phyloP scores from a whole-genome alignment of 1,139 yeast species.

The Sugiyamaella paludigena region DNA sequence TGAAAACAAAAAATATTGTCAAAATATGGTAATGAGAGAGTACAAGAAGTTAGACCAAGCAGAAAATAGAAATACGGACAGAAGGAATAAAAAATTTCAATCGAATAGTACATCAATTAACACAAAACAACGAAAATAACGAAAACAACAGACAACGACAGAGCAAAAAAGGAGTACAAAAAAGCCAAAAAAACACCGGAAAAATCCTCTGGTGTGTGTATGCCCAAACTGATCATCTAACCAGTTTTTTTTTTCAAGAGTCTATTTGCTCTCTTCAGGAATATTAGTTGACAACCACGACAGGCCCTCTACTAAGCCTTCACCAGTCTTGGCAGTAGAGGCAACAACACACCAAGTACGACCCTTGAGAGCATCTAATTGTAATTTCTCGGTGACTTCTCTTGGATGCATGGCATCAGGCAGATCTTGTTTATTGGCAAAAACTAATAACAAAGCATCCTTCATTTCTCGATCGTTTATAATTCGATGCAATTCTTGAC shows the following conservation, averaged over 20 bases:
- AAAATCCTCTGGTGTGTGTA: neutral
- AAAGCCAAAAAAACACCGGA: neutral
- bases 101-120: neutral
- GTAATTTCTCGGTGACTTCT: constrained; percentile 81
- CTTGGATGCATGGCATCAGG: constrained; percentile 91
- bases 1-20: too few relatives aligned
- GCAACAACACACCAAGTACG: constrained; percentile 91
- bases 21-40: too few relatives aligned
- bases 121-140: neutral
- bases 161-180: neutral
- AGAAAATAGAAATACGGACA: too few relatives aligned
- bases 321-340: constrained; percentile 88
- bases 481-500: constrained; percentile 72
- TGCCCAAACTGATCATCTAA: neutral
- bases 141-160: neutral
- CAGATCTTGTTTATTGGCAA: constrained; percentile 89
- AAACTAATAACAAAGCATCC: constrained; percentile 72
- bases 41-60: too few relatives aligned
- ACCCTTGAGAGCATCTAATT: constrained; percentile 79
- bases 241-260: neutral
- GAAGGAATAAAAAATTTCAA: neutral
- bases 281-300: constrained; percentile 81
- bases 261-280: constrained; percentile 34
- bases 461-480: constrained; percentile 77
- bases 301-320: constrained; percentile 85